Evolutionary conservation across 2,329 filamentous ascomycete species (phyloP).

Genomic region (Colletotrichum lentis): DNA sequence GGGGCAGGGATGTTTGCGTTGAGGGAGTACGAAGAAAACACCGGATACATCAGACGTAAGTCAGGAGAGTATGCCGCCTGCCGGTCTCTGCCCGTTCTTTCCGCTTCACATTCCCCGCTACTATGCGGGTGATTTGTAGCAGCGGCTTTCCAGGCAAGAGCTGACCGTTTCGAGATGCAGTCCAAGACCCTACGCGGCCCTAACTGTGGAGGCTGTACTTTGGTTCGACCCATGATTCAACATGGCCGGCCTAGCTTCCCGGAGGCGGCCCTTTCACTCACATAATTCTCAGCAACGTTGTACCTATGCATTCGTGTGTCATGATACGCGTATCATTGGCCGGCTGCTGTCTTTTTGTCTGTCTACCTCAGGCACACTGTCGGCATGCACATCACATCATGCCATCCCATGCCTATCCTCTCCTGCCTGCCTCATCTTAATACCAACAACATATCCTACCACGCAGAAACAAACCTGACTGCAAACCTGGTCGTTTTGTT

Average conservation of each 20-base stretch:
- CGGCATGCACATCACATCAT: neutral
- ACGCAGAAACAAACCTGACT: conserved; percentile 15
- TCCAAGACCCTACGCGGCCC: neutral
- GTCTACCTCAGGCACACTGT: conserved; percentile 18
- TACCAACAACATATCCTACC: conserved; percentile 25
- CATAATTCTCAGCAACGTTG: neutral
- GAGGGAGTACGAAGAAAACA: neutral
- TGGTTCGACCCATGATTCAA: neutral
- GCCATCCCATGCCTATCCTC: neutral
- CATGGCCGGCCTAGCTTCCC: too few relatives aligned
- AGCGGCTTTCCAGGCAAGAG: conserved; percentile 26
- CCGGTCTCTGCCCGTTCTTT: neutral
- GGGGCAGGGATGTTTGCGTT: neutral
- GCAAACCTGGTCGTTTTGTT: conserved; percentile 1
- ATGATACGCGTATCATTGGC: conserved; percentile 31
- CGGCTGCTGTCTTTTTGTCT: conserved; percentile 22
- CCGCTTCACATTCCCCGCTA: conserved; percentile 4
- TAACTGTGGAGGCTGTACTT: neutral
- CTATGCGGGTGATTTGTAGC: conserved; percentile 29
- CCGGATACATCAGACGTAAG: too few relatives aligned
- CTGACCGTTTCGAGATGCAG: conserved; percentile 7
- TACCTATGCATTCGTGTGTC: conserved; percentile 9
- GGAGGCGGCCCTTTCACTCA: neutral
- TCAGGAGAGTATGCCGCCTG: neutral
- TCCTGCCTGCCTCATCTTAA: conserved; percentile 10